These are phyloP conservation scores for Tulasnella sp. DNA, from an alignment of 768 basidiomycete species.

Conservation along the genomic window DNA sequence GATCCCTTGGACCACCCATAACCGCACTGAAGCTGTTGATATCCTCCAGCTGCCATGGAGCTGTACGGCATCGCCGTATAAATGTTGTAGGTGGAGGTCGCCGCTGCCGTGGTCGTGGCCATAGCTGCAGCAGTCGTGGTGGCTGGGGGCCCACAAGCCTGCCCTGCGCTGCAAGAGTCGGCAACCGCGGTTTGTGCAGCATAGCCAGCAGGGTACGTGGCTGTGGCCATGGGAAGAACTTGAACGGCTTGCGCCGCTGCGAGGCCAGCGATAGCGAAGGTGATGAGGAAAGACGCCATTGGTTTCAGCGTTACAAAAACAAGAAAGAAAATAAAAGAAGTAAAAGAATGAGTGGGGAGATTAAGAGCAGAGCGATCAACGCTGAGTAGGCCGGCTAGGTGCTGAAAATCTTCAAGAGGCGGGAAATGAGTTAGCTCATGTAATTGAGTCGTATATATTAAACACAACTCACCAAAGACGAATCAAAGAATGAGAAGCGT, in stretches of 20 bases:
- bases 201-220: neutral
- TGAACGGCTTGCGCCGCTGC: conserved; percentile 45
- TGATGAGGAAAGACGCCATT: conserved; percentile 54
- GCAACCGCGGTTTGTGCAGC: neutral
- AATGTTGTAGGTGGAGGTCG: conserved; percentile 29
- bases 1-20: conserved; percentile 52
- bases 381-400: conserved; percentile 52
- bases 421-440: too few species aligned
- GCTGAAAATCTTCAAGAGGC: conserved; percentile 24
- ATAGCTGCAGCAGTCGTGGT: conserved; percentile 28
- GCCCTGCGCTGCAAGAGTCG: neutral
- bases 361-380: conserved; percentile 25
- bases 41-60: conserved; percentile 51
- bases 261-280: conserved; percentile 47
- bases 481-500: neutral
- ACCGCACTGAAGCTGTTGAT: conserved; percentile 55
- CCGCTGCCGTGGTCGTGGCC: conserved; percentile 26
- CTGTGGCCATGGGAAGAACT: neutral
- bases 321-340: conserved; percentile 26
- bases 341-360: conserved; percentile 21
- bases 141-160: conserved; percentile 20
- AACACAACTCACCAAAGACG: conserved; percentile 7
- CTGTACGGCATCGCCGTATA: conserved; percentile 49
- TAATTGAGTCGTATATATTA: neutral
- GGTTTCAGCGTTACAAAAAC: conserved; percentile 33